phyloP scores from a whole-genome alignment of 2,329 filamentous ascomycete species.

The Xylariaceae sp. region DNA sequence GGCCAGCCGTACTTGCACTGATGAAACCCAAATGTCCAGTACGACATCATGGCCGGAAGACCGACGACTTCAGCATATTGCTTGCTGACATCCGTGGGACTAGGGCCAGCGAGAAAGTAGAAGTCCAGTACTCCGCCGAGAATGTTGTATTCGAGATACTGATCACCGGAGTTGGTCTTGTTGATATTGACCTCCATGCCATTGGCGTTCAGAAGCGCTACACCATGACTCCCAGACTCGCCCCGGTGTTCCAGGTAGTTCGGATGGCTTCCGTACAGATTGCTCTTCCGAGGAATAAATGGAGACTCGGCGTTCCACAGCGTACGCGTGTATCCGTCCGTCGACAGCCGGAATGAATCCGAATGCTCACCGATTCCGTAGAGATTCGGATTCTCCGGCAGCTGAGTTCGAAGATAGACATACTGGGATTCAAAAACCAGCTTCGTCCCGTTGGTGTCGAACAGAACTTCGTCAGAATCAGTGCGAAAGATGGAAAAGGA shows the following conservation, averaged over 20 bases:
- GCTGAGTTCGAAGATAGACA: slow-evolving; percentile 51
- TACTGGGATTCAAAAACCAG: slow-evolving; percentile 37
- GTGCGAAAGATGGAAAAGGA: slow-evolving; percentile 55
- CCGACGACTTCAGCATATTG: slow-evolving; percentile 47
- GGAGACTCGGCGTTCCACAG: slow-evolving; percentile 58
- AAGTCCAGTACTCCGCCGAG: slow-evolving; percentile 61
- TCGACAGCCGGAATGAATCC: slow-evolving; percentile 52
- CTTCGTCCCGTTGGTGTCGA: slow-evolving; percentile 44
- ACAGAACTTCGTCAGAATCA: slow-evolving; percentile 48
- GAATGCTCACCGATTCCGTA: slow-evolving; percentile 62
- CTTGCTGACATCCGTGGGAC: slow-evolving; percentile 42
- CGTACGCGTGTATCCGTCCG: slow-evolving; percentile 54
- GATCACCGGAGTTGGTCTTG: slow-evolving; percentile 37
- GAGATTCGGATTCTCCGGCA: slow-evolving; percentile 53
- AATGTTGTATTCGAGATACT: slow-evolving; percentile 64
- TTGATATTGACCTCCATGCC: slow-evolving; percentile 55
- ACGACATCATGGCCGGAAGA: slow-evolving; percentile 47
- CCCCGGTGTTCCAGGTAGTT: slow-evolving; percentile 60
- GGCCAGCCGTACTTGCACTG: slow-evolving; percentile 49
- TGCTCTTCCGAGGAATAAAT: slow-evolving; percentile 36
- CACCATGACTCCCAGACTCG: slow-evolving; percentile 45
- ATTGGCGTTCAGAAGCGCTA: slow-evolving; percentile 58
- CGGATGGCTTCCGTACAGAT: slow-evolving; percentile 60
- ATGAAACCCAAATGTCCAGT: slow-evolving; percentile 50
- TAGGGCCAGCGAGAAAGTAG: slow-evolving; percentile 47